Evolutionary conservation across 352 stramenopile species (phyloP).

Genomic region (Thalassiosira exigua): DNA sequence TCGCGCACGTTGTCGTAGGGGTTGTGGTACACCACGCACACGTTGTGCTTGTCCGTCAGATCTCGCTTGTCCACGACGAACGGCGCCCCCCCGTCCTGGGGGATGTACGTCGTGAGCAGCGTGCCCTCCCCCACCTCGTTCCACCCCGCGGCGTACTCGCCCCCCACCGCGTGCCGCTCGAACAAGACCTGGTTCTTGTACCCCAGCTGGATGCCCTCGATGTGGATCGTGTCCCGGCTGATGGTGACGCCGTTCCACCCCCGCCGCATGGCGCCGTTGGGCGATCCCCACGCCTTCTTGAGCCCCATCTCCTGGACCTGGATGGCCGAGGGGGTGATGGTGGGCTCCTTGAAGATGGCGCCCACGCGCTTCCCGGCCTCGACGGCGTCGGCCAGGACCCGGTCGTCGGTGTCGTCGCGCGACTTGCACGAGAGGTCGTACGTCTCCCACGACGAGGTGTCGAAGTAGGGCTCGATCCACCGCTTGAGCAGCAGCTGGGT

Average conservation of each 20-base stretch:
- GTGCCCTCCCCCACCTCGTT: slow-evolving; percentile 84
- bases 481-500: slow-evolving; percentile 86
- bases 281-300: slow-evolving; percentile 84
- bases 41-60: slow-evolving; percentile 87
- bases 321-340: slow-evolving; percentile 86
- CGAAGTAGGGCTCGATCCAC: slow-evolving; percentile 88
- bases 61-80: slow-evolving; percentile 87
- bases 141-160: slow-evolving; percentile 89
- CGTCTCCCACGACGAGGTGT: slow-evolving; percentile 84
- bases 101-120: slow-evolving; percentile 87
- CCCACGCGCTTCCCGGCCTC: slow-evolving; percentile 83
- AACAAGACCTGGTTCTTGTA: slow-evolving; percentile 89
- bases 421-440: slow-evolving; percentile 87
- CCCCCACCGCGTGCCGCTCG: slow-evolving; percentile 88
- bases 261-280: slow-evolving; percentile 87
- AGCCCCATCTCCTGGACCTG: slow-evolving; percentile 87
- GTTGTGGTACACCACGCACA: slow-evolving; percentile 90
- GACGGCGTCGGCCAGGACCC: slow-evolving; percentile 86
- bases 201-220: slow-evolving; percentile 88
- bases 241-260: slow-evolving; percentile 91
- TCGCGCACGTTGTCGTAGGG: slow-evolving; percentile 88
- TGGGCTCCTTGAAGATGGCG: slow-evolving; percentile 90
- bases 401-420: slow-evolving; percentile 86
- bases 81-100: slow-evolving; percentile 75
- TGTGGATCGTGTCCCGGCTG: slow-evolving; percentile 89